Evolutionary conservation across 1,284 basidiomycete species (phyloP).

Genomic region (Ceratobasidium sp.): DNA sequence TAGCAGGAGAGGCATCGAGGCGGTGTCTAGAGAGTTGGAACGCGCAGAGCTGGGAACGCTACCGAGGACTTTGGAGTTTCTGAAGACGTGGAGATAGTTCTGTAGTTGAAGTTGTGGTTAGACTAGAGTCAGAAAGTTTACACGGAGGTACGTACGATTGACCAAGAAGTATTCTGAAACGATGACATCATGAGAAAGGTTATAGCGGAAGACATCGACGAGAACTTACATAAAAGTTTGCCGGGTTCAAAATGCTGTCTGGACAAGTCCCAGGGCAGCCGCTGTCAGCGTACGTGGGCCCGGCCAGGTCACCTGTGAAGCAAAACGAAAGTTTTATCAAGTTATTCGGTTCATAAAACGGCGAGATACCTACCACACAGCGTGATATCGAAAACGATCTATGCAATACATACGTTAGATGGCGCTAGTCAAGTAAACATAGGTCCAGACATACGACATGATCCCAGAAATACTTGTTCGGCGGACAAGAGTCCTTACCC

Average conservation of each 20-base stretch:
- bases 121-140: neutral
- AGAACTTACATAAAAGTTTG: slow-evolving; percentile 61
- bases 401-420: neutral
- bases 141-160: slow-evolving; percentile 20
- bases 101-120: neutral
- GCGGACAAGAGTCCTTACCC: slow-evolving; percentile 67
- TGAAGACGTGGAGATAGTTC: slow-evolving; percentile 44
- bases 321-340: neutral
- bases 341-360: neutral
- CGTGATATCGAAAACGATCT: slow-evolving; percentile 69
- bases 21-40: slow-evolving; percentile 22
- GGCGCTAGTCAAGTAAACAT: slow-evolving; percentile 44
- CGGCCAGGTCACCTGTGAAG: slow-evolving; percentile 76
- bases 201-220: neutral
- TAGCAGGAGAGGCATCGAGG: slow-evolving; percentile 32
- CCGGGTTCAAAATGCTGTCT: slow-evolving; percentile 72
- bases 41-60: slow-evolving; percentile 26
- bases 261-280: slow-evolving; percentile 80
- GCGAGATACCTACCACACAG: slow-evolving; percentile 68
- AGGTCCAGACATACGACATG: slow-evolving; percentile 60
- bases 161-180: slow-evolving; percentile 42
- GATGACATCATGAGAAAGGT: neutral
- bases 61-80: slow-evolving; percentile 37
- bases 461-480: slow-evolving; percentile 69
- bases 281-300: slow-evolving; percentile 72